These are phyloP conservation scores for Geotrichum histeridarum DNA, from an alignment of 1,139 yeast genomes.

Conservation along the genomic window DNA sequence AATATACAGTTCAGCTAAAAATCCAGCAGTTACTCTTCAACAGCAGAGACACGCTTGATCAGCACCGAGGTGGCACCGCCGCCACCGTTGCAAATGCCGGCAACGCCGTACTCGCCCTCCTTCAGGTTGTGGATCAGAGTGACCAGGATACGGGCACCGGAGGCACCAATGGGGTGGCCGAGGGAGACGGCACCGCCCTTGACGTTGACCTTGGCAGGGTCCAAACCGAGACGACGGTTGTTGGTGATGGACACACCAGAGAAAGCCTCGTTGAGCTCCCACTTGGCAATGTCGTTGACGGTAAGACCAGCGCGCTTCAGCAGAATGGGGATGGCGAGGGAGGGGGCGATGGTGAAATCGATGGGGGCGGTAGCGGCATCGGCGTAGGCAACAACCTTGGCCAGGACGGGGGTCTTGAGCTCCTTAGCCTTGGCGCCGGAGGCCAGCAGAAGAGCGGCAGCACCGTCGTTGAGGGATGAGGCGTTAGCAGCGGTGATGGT, in stretches of 20 bases:
- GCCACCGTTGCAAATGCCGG: conserved; percentile 96
- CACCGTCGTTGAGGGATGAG: conserved; percentile 89
- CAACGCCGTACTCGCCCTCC: conserved; percentile 87
- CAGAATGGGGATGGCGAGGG: conserved; percentile 86
- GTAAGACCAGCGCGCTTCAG: conserved; percentile 51
- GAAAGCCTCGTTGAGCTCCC: conserved; percentile 91
- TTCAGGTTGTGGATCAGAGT: conserved; percentile 67
- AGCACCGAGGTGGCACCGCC: conserved; percentile 88
- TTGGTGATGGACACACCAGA: conserved; percentile 89
- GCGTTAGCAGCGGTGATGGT: conserved; percentile 95
- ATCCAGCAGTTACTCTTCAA: conserved; percentile 13
- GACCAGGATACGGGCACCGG: conserved; percentile 87
- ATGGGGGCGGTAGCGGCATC: conserved; percentile 90
- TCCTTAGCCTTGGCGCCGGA: conserved; percentile 68
- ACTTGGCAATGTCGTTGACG: conserved; percentile 52
- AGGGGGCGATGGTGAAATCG: conserved; percentile 91
- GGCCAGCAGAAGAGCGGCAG: conserved; percentile 80
- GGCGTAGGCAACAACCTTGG: conserved; percentile 81
- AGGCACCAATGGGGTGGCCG: conserved; percentile 93
- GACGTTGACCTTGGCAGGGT: conserved; percentile 68
- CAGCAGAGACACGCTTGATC: conserved; percentile 46
- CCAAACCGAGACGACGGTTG: conserved; percentile 60
- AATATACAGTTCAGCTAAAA: too few relatives aligned
- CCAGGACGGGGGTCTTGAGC: conserved; percentile 60
- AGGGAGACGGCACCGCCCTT: conserved; percentile 96